Evolutionary conservation across 768 basidiomycete species (phyloP).

Genomic region (Podaxis carcinomalis): DNA sequence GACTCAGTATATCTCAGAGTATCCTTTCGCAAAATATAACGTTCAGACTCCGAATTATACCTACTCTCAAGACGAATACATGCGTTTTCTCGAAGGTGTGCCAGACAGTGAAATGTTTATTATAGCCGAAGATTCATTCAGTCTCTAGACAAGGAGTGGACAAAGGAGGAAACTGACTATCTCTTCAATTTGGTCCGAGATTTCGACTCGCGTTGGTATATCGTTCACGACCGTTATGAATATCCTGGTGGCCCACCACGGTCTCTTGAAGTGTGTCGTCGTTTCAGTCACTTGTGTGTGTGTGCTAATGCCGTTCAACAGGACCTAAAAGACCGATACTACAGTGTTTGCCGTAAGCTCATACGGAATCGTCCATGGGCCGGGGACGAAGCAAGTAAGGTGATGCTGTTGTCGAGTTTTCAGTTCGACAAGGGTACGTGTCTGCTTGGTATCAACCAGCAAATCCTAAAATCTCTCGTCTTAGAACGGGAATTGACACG

Average conservation of each 20-base stretch:
- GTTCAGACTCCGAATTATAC: constrained; percentile 56
- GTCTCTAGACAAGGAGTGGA: constrained; percentile 75
- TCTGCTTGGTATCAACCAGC: background rate
- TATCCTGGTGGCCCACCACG: constrained; percentile 51
- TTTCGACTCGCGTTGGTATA: constrained; percentile 86
- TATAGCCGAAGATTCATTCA: background rate
- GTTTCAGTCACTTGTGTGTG: background rate
- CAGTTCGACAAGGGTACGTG: constrained; percentile 81
- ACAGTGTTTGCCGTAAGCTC: constrained; percentile 84
- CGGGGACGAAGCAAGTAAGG: constrained; percentile 74
- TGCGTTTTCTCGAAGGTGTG: constrained; percentile 69
- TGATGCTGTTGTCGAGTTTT: constrained; percentile 63
- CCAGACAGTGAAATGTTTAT: background rate
- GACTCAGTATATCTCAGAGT: constrained; percentile 41
- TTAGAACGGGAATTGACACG: constrained; percentile 83
- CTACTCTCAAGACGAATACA: constrained; percentile 88
- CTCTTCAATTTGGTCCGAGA: constrained; percentile 76
- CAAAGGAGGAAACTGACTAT: constrained; percentile 91
- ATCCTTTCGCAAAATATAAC: constrained; percentile 83
- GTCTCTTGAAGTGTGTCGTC: constrained; percentile 61
- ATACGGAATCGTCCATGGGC: constrained; percentile 80
- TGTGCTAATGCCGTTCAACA: constrained; percentile 24
- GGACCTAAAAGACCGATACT: constrained; percentile 96
- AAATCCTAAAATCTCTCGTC: background rate
- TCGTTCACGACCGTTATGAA: constrained; percentile 88